Base-by-base conservation (phyloP, 257 asterid genomes). In the Anisodus acutangulus region DNA sequence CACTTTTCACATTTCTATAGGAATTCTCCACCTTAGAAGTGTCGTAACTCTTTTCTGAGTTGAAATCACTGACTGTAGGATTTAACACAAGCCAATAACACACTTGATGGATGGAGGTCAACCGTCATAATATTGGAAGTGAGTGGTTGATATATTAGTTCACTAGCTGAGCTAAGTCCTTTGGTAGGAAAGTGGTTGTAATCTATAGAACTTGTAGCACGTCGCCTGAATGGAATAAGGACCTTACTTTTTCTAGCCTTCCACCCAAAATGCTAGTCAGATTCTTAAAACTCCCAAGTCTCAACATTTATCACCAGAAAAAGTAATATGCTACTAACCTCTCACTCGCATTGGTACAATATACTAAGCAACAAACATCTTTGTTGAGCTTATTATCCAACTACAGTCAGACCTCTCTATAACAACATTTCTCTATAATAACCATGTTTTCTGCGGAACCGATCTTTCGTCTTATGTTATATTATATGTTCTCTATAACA, bases 331-430 rank as follows among this genome's bases (percentile, higher is more conserved):
- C 60, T 74, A 19, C 80, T 19, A 47, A 22, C 43, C 9, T 47
- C 41, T 74, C 19, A 74, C 60, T 69, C 78, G 53, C 78, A 15
- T 26, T 41, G 53, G 47, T 22, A 68, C 31, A 37, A 16, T 37
- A 39, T 41, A 39, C 80, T 19, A 19, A 3, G 80, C 43, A 9
- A 47, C 59, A 74, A 47, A 47, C 80, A 45, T 47, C 58, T 71
- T 72, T 72, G 58, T 45, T 45, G 39, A 45, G 58, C 79, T 71
- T 70, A 17, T 71, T 45, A 45, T 45, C 17, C 57, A 43, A 71
- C 11, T 3, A 47, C 12, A 22, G 26, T 22, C 26, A 31, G 35
- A 31, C 35, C 35, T 31, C 35, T 31, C 35, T 31, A 31, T 31
- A 31, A 31, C 35, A 31, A 31, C 35, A 31, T 31, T 31, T 31